Percentiles rank a stretch among this genome's conserved stretches.
Conservation (phyloP, 164 flowering plant species). For the Akebia trifoliata region DNA sequence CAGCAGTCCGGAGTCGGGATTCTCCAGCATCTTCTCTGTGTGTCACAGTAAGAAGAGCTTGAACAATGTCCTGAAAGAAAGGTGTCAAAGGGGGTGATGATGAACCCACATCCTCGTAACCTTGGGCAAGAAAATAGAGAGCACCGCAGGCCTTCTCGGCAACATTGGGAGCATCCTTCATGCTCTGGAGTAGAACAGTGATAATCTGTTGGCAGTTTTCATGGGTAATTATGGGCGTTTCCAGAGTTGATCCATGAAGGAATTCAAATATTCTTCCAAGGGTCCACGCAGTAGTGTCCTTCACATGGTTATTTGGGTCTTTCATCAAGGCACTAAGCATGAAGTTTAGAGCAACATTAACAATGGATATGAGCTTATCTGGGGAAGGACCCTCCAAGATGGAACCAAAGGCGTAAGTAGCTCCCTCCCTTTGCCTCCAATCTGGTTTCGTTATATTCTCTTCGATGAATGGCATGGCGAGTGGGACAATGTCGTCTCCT, state of each 20-base stretch:
- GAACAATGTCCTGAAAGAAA: conserved; percentile 53
- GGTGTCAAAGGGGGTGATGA: conserved; percentile 46
- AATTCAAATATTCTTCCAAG: conserved; percentile 62
- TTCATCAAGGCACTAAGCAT: conserved; percentile 49
- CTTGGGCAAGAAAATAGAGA: conserved; percentile 64
- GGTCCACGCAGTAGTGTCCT: conserved; percentile 68
- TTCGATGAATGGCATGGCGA: conserved; percentile 16
- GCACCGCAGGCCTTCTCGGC: conserved; percentile 71
- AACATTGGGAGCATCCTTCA: conserved; percentile 64
- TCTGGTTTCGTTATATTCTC: conserved; percentile 17
- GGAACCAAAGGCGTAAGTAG: conserved; percentile 19
- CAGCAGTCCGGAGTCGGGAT: conserved; percentile 54
- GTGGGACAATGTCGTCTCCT: conserved; percentile 12
- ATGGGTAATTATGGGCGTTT: conserved; percentile 43
- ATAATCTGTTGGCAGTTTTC: conserved; percentile 49
- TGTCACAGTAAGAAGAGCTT: conserved; percentile 44
- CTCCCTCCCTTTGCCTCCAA: conserved; percentile 17
- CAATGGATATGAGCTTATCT: conserved; percentile 38
- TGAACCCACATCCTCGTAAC: conserved; percentile 44
- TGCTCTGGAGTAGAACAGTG: conserved; percentile 49
- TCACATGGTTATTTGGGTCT: conserved; percentile 61
- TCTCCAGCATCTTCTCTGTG: conserved; percentile 63
- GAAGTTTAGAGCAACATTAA: conserved; percentile 48
- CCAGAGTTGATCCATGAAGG: conserved; percentile 49
- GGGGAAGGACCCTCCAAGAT: conserved; percentile 17